Base-by-base conservation (phyloP, 495 filamentous ascomycete genomes). In the Xylaria palmicola region DNA sequence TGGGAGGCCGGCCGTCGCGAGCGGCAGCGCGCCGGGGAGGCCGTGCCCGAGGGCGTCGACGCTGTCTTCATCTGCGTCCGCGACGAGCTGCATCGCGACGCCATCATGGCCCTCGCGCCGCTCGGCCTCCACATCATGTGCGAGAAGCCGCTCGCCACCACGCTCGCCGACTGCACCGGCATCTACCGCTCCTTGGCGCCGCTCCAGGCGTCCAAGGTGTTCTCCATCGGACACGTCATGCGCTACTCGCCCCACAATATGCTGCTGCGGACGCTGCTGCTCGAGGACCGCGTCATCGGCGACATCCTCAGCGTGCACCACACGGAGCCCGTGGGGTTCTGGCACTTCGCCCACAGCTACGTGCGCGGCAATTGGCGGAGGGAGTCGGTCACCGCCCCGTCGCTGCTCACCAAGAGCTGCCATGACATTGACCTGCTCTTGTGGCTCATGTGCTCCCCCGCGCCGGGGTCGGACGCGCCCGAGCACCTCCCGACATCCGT, bases 351-450 rank as follows among this genome's bases (percentile, higher is more conserved):
- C 1, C 94, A 98, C 75, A 90, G 86, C 65, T 98, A 97, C 65
- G 94, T 98, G 22, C 84, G 89, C 19, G 94, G 94, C 13, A 97
- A 97, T 74, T 98, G 94, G 94, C 86, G 94, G 5, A 90, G 88
- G 48, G 86, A 88, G 56, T 87, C 83, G 2, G 79, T 79, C 0
- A 83, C 85, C 0, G 90, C 89, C 1, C 90, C 90, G 5, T 89
- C 88, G 6, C 79, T 98, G 5, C 80, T 98, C 10, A 96, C 94
- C 4, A 98, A 98, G 70, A 94, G 90, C 50, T 97, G 92, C 67
- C 92, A 97, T 72, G 92, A 97, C 65, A 90, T 98, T 27, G 93
- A 98, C 63, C 83, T 97, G 47, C 75, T 98, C 10, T 74, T 97
- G 15, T 98, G 94, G 94, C 74, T 98, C 24, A 79, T 93, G 9